Conservation (phyloP, 2,329 filamentous ascomycete genomes). For the Thielaviopsis cerberus region DNA sequence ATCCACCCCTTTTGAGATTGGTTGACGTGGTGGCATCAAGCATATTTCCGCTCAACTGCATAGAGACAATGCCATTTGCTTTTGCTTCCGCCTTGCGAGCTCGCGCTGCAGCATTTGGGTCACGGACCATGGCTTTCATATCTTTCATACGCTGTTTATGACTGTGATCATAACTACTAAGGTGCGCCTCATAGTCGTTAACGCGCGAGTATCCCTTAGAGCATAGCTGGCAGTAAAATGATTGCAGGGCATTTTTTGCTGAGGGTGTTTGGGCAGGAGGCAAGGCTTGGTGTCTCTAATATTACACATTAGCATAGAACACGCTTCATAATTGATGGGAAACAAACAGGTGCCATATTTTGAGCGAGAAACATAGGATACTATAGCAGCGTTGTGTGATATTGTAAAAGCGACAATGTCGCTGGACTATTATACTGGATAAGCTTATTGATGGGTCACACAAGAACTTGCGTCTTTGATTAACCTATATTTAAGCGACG, state of each 20-base stretch:
- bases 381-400: no score
- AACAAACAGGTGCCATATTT: conserved; percentile 7
- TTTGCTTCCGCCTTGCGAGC: conserved; percentile 54
- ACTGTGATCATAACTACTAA: conserved; percentile 84
- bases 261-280: conserved; percentile 39
- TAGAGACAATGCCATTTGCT: conserved; percentile 48
- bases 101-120: conserved; percentile 45
- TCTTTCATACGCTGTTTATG: conserved; percentile 81
- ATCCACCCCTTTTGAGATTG: conserved; percentile 49
- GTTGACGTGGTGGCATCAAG: conserved; percentile 13
- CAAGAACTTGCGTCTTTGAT: background rate
- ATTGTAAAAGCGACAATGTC: no score
- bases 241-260: conserved; percentile 57
- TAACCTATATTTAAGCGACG: background rate
- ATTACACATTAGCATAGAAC: background rate
- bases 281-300: conserved; percentile 36
- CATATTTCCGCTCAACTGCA: conserved; percentile 25
- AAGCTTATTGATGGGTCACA: no score
- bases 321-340: no score
- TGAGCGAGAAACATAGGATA: no score
- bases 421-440: no score
- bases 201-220: conserved; percentile 87
- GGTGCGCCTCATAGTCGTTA: conserved; percentile 90
- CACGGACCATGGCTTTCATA: conserved; percentile 67
- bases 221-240: conserved; percentile 75